phyloP scores from a whole-genome alignment of 2,329 filamentous ascomycete species.

The Stemphylium lycopersici region DNA sequence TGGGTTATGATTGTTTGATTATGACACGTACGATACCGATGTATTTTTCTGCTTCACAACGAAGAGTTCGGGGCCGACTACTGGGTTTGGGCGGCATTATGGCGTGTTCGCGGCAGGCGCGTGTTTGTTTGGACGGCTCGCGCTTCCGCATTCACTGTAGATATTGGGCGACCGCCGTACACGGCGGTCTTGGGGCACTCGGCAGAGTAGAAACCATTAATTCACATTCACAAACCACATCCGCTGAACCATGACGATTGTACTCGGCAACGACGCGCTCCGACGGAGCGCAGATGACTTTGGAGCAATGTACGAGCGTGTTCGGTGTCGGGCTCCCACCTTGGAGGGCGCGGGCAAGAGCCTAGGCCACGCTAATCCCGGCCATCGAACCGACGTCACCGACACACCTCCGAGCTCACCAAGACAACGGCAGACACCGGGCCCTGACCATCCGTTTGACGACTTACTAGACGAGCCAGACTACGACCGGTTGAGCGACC shows the following conservation, averaged over 20 bases:
- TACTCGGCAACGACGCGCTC: neutral
- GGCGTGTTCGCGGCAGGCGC: conserved; percentile 1
- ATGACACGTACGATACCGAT: conserved; percentile 6
- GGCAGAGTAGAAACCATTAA: conserved; percentile 6
- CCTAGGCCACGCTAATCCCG: conserved; percentile 6
- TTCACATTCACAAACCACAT: neutral
- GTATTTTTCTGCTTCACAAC: neutral
- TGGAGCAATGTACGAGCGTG: conserved; percentile 13
- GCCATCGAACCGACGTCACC: conserved; percentile 22
- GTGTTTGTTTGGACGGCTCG: conserved; percentile 10
- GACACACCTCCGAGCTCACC: conserved; percentile 16
- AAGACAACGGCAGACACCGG: conserved; percentile 10
- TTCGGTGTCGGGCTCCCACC: conserved; percentile 3
- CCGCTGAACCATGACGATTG: neutral
- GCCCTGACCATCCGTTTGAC: conserved; percentile 5
- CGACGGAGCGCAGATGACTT: conserved; percentile 1
- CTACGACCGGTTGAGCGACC: conserved; percentile 21
- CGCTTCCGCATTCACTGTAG: conserved; percentile 26
- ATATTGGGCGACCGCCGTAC: conserved; percentile 16
- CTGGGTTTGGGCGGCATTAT: neutral
- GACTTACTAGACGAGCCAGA: conserved; percentile 19
- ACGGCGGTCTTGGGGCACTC: conserved; percentile 9
- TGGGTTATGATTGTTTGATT: conserved; percentile 10
- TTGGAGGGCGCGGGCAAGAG: conserved; percentile 5
- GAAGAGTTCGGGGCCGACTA: neutral